These are phyloP conservation scores for Blastobotrys serpentis DNA, from an alignment of 1,139 yeast species.

Conservation along the genomic window DNA sequence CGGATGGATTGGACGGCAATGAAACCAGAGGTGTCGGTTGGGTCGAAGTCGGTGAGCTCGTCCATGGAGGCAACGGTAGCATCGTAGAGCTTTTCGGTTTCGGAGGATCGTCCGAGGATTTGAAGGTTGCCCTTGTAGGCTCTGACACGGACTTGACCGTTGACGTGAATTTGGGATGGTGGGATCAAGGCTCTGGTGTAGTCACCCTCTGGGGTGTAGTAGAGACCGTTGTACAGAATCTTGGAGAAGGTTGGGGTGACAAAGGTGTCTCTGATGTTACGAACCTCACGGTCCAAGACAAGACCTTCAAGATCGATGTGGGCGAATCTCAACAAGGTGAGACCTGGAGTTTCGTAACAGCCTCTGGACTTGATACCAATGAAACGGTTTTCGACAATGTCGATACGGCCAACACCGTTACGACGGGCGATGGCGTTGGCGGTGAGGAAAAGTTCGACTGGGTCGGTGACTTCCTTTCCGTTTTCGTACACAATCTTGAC, in stretches of 20 bases:
- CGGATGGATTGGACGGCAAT: slow-evolving; percentile 97
- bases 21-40: slow-evolving; percentile 95
- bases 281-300: slow-evolving; percentile 94
- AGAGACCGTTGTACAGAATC: slow-evolving; percentile 92
- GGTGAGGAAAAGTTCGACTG: slow-evolving; percentile 87
- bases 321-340: slow-evolving; percentile 87
- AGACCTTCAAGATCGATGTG: slow-evolving; percentile 97
- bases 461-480: slow-evolving; percentile 67
- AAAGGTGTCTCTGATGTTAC: slow-evolving; percentile 93
- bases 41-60: slow-evolving; percentile 96
- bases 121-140: slow-evolving; percentile 86
- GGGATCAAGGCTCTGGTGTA: slow-evolving; percentile 88
- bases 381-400: slow-evolving; percentile 97
- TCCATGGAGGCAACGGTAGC: slow-evolving; percentile 99
- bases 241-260: slow-evolving; percentile 92
- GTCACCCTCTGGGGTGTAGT: slow-evolving; percentile 98
- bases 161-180: slow-evolving; percentile 92
- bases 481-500: slow-evolving; percentile 65
- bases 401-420: slow-evolving; percentile 99
- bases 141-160: slow-evolving; percentile 92
- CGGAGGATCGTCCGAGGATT: slow-evolving; percentile 90
- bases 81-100: slow-evolving; percentile 93
- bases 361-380: slow-evolving; percentile 99
- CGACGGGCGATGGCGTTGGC: slow-evolving; percentile 97
- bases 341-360: slow-evolving; percentile 98